Percentiles rank a stretch among this genome's conserved stretches.
These are phyloP conservation scores for Cytospora piceae DNA, from an alignment of 2,329 filamentous ascomycete genomes.

Conservation along the genomic window DNA sequence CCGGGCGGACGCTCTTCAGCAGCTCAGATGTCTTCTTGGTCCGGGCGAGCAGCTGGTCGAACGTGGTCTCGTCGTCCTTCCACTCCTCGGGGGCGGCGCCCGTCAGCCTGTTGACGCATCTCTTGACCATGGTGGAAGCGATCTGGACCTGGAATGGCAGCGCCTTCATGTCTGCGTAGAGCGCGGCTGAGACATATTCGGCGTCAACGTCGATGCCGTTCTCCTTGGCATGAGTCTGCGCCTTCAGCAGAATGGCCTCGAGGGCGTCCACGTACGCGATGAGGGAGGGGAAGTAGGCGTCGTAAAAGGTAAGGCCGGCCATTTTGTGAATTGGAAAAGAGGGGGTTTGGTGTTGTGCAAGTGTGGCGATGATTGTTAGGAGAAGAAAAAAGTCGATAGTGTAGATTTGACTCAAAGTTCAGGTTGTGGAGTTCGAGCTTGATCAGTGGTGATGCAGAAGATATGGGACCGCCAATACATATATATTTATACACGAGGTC, in stretches of 20 bases:
- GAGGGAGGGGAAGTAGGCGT: constrained; percentile 36
- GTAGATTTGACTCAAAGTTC: no score
- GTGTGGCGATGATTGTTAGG: not conserved
- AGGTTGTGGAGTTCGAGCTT: no score
- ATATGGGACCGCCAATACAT: no score
- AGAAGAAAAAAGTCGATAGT: not conserved
- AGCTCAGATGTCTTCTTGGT: constrained; percentile 39
- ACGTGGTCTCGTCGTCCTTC: constrained; percentile 40
- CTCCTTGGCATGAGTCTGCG: constrained; percentile 37
- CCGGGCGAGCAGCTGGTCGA: constrained; percentile 39
- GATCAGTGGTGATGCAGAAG: no score
- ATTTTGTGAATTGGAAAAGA: constrained; percentile 31
- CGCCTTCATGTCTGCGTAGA: constrained; percentile 43
- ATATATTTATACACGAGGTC: no score
- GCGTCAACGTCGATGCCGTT: constrained; percentile 34
- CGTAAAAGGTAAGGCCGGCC: constrained; percentile 38
- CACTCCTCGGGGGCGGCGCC: constrained; percentile 33
- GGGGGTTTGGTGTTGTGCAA: not conserved
- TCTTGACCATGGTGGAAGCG: constrained; percentile 38
- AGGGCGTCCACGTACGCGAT: constrained; percentile 36
- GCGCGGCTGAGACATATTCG: constrained; percentile 34
- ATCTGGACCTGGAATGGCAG: constrained; percentile 43
- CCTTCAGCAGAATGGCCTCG: constrained; percentile 39
- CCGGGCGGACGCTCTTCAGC: constrained; percentile 36
- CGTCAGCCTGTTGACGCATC: constrained; percentile 37